Evolutionary conservation across 2,329 filamentous ascomycete genomes (phyloP).

Genomic region (Trichoderma hamatum): DNA sequence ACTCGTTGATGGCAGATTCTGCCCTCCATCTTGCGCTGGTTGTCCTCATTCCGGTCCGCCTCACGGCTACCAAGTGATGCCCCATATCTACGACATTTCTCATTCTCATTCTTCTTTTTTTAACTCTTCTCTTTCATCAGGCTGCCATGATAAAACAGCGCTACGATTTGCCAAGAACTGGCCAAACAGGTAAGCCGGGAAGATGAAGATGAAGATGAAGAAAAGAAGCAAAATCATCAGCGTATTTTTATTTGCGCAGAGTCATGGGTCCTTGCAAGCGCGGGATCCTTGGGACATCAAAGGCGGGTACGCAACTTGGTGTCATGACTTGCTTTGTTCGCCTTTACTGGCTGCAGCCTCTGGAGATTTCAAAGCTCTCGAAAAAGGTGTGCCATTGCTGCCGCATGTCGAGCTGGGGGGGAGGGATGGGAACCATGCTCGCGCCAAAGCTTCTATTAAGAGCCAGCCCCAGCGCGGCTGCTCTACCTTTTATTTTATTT

Average conservation of each 20-base stretch:
- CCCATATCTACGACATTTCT: background rate
- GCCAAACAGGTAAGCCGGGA: background rate
- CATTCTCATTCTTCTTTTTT: background rate
- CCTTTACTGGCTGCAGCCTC: conserved; percentile 14
- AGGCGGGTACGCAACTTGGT: conserved; percentile 19
- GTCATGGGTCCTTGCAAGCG: conserved; percentile 19
- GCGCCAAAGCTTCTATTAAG: conserved; percentile 4
- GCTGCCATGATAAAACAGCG: background rate
- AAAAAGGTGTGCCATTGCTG: conserved; percentile 25
- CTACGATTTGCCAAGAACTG: background rate
- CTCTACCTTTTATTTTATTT: background rate
- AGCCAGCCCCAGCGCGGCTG: conserved; percentile 11
- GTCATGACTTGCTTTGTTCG: conserved; percentile 17
- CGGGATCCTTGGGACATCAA: conserved; percentile 10
- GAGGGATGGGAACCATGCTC: conserved; percentile 19
- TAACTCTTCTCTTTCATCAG: background rate
- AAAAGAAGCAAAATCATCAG: background rate
- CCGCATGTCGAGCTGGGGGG: conserved; percentile 17
- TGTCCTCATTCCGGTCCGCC: conserved; percentile 4
- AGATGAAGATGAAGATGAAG: background rate
- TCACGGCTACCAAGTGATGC: background rate
- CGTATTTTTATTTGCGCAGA: conserved; percentile 12
- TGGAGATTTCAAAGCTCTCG: background rate
- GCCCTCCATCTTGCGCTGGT: conserved; percentile 17
- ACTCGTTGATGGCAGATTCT: conserved; percentile 1